Evolutionary conservation across 192 early-diverging fungal species (phyloP).

Genomic region (Mortierella claussenii): DNA sequence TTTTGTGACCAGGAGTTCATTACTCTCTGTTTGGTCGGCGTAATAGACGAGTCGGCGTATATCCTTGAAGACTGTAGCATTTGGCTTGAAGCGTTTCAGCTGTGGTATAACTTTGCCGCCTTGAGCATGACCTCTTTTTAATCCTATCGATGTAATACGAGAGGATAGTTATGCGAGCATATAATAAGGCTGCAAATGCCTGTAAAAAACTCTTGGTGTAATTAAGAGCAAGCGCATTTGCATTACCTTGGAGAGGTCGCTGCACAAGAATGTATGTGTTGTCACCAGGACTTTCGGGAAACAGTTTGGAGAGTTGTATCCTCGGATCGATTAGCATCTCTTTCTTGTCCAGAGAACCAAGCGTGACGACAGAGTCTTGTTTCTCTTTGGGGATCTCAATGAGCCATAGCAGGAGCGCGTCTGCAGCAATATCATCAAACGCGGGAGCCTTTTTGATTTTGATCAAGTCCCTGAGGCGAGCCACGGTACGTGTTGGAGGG

Average conservation of each 20-base stretch:
- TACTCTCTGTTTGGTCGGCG: conserved; percentile 14
- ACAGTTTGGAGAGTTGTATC: neutral
- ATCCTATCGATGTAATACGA: no score
- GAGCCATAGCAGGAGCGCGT: neutral
- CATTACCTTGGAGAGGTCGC: no score
- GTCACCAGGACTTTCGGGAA: no score
- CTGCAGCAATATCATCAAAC: neutral
- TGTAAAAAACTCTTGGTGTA: no score
- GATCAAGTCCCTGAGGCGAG: neutral
- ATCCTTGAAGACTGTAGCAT: conserved; percentile 5
- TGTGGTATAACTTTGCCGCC: no score
- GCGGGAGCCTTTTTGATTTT: neutral
- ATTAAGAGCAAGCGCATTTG: no score
- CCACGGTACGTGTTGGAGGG: neutral
- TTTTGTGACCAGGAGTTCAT: neutral
- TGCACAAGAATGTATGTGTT: no score
- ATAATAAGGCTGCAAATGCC: no score
- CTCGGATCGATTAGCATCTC: neutral
- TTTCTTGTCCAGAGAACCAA: neutral
- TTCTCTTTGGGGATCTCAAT: neutral
- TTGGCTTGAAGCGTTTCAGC: conserved; percentile 18
- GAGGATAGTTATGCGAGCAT: no score
- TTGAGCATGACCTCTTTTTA: no score
- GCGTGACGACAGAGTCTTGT: neutral
- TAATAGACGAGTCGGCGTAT: conserved; percentile 13